Percentiles rank a stretch among this genome's conserved stretches.
These are phyloP conservation scores for Zygoascus tannicola DNA, from an alignment of 805 yeast species.

Conservation along the genomic window DNA sequence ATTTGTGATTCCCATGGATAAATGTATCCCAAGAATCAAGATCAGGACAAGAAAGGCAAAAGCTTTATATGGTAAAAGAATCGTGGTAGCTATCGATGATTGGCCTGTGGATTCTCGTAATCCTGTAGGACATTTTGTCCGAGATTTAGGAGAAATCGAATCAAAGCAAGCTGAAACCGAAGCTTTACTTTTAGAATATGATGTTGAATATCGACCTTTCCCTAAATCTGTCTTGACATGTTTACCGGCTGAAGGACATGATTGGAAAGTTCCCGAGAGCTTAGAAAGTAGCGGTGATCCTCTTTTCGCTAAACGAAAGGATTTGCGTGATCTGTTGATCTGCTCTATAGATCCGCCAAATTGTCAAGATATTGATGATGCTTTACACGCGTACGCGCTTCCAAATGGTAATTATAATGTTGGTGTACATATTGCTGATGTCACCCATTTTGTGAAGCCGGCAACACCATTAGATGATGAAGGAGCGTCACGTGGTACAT, in stretches of 20 bases:
- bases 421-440: constrained; percentile 99
- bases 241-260: constrained; percentile 85
- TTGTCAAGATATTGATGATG: constrained; percentile 98
- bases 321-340: constrained; percentile 77
- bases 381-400: constrained; percentile 73
- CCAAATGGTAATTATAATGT: constrained; percentile 95
- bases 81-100: constrained; percentile 83
- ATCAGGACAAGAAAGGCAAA: constrained; percentile 80
- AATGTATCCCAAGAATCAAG: constrained; percentile 74
- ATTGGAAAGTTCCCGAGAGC: constrained; percentile 79
- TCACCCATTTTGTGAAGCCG: constrained; percentile 91
- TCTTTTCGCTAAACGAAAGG: constrained; percentile 52
- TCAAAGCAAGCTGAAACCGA: constrained; percentile 93
- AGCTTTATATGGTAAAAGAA: constrained; percentile 78
- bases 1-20: constrained; percentile 83
- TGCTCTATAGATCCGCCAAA: constrained; percentile 97
- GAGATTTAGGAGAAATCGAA: constrained; percentile 83
- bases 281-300: constrained; percentile 26
- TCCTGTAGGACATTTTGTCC: constrained; percentile 92
- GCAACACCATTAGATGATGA: constrained; percentile 87
- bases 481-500: constrained; percentile 95
- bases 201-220: constrained; percentile 93
- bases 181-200: constrained; percentile 86
- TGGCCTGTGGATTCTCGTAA: constrained; percentile 81
- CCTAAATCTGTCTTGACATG: constrained; percentile 86